Base-by-base conservation (phyloP, 2,329 filamentous ascomycete genomes). In the Lachnellula arida region DNA sequence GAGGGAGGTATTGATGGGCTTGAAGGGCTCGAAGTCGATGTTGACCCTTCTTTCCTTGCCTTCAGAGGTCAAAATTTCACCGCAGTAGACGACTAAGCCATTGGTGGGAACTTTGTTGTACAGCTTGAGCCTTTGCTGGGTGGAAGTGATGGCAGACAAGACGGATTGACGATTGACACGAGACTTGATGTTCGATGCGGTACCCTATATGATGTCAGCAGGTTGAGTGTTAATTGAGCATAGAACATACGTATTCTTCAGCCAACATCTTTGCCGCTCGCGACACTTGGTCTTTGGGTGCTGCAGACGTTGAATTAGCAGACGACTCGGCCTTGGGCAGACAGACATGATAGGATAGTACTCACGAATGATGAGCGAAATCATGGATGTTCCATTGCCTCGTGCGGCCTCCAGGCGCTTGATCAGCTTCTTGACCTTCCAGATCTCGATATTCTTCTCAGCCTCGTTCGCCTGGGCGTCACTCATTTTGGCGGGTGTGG, bases 341-440 rank as follows among this genome's bases (percentile, higher is more conserved):
- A 22, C 12, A 22, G 11, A 42, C 35, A 8, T 12, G 40, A 35
- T 22, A 23, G 35, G 48, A 65, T 40, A 35, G 17, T 19, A 68
- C 89, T 71, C 80, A 95, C 91, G 94, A 72, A 99, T 97, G 70
- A 99, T 97, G 76, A 99, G 84, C 63, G 93, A 97, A 76, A 99
- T 99, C 94, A 99, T 99, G 79, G 88, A 93, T 63, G 94, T 99
- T 78, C 94, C 94, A 84, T 99, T 99, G 74, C 94, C 94, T 74
- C 95, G 85, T 67, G 95, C 95, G 61, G 91, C 89, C 77, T 97
- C 94, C 69, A 99, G 90, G 70, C 94, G 89, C 79, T 97, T 99
- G 79, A 99, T 96, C 72, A 99, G 81, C 82, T 99, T 99, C 84
- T 99, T 99, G 72, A 99, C 92, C 87, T 99, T 97, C 89, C 88